Evolutionary conservation across 306 rosid species (phyloP).

Genomic region (Lathyrus oleraceus): DNA sequence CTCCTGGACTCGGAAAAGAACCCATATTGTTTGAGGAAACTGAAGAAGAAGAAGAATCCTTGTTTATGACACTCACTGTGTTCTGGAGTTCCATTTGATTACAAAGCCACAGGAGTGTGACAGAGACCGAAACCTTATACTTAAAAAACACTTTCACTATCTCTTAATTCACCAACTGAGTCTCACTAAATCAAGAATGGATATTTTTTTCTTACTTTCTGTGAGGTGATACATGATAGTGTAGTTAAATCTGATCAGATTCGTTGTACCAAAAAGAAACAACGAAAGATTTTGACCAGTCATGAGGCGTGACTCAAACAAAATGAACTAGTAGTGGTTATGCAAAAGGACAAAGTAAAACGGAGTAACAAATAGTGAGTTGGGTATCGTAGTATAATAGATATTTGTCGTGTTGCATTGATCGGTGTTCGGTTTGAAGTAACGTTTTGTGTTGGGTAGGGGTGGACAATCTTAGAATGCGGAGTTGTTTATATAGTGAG

Average conservation of each 20-base stretch:
- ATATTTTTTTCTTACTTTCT: background rate
- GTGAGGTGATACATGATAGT: slow-evolving; percentile 15
- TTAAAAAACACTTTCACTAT: too few species aligned
- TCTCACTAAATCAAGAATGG: background rate
- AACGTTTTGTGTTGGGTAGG: slow-evolving; percentile 1
- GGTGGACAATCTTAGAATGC: slow-evolving; percentile 25
- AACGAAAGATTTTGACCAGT: slow-evolving; percentile 36
- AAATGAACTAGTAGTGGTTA: background rate
- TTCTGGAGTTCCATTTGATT: slow-evolving; percentile 13
- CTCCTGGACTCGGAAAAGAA: slow-evolving; percentile 49
- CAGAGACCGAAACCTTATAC: too few species aligned
- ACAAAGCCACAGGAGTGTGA: background rate
- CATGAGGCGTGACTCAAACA: background rate
- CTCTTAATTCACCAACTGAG: background rate
- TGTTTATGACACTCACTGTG: slow-evolving; percentile 48
- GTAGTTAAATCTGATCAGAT: slow-evolving; percentile 42
- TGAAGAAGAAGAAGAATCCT: slow-evolving; percentile 42
- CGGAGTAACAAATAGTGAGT: background rate
- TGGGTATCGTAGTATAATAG: background rate
- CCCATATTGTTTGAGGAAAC: slow-evolving; percentile 38
- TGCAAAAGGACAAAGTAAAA: slow-evolving; percentile 6
- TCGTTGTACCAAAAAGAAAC: slow-evolving; percentile 27
- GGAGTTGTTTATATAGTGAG: slow-evolving; percentile 30
- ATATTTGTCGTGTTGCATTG: background rate
- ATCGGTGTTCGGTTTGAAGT: slow-evolving; percentile 22